Base-by-base conservation (phyloP, 169 alveolate genomes). In the Perkinsus marinus region DNA sequence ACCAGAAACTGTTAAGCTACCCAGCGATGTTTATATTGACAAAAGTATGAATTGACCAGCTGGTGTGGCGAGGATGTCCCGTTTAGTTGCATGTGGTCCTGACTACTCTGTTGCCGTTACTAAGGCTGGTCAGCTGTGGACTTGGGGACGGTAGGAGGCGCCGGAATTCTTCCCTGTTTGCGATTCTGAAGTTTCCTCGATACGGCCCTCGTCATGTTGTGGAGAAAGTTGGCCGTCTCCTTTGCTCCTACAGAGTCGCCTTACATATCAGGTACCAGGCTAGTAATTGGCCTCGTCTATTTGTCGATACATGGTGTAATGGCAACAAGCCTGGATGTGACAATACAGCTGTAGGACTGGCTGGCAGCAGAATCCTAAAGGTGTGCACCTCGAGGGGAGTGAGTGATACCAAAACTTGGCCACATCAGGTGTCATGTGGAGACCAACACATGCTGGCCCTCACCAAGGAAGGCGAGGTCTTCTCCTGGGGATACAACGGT, bases 401-500 rank as follows among this genome's bases (percentile, higher is more conserved):
- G 34, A 10, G 10, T 10, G 46, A 10, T 41, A 41, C 46, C 22
- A 13, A 2, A 13, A 30, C 79, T 57, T 26, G 9, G 34, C 34
- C 79, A 2, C 34, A 13, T 57, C 34, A 57, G 79, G 79, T 57
- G 34, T 57, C 79, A 19, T 57, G 79, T 16, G 91, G 91, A 39
- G 91, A 89, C 34, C 39, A 39, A 68, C 91, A 89, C 91, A 89
- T 93, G 39, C 89, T 93, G 46, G 96, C 95, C 10, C 90, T 94
- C 37, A 92, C 93, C 57, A 39, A 91, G 19, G 47, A 91, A 36
- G 96, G 96, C 0, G 68, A 91, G 36, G 92, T 93, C 16, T 94
- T 79, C 43, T 38, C 94, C n/a, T 94, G 96, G 96, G 96, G 96
- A 34, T 92, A 93, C 91, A 94, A 94, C 90, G 96, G 79, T 57